Evolutionary conservation across 2,329 filamentous ascomycete genomes (phyloP).

Genomic region (Geosmithia putterillii): DNA sequence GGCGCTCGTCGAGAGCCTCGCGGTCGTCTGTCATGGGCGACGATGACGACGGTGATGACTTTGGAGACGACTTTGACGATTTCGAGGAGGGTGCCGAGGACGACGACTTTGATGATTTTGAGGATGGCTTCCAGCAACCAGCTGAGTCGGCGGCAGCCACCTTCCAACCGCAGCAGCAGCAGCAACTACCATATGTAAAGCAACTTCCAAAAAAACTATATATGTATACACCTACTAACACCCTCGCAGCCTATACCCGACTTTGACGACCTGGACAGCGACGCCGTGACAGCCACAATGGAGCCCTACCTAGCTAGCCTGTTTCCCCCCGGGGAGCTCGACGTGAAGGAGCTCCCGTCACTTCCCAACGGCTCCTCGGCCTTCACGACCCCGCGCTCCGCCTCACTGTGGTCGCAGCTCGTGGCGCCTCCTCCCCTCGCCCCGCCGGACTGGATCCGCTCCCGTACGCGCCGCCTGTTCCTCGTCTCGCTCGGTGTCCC

Average conservation of each 20-base stretch:
- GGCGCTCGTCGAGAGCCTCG: conserved; percentile 1
- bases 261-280: conserved; percentile 47
- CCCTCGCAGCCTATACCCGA: conserved; percentile 58
- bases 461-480: conserved; percentile 86
- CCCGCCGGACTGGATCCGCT: conserved; percentile 95
- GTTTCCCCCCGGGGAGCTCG: conserved; percentile 47
- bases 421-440: conserved; percentile 89
- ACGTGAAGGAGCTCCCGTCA: conserved; percentile 35
- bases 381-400: conserved; percentile 75
- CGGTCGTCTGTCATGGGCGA: conserved; percentile 5
- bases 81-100: no score
- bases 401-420: conserved; percentile 91
- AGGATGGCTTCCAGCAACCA: conserved; percentile 56
- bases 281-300: conserved; percentile 48
- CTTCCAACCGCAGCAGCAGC: conserved; percentile 16
- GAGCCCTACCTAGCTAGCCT: conserved; percentile 55
- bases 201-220: no score
- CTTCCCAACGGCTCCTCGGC: conserved; percentile 46
- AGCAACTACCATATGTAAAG: conserved; percentile 31
- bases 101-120: conserved; percentile 59
- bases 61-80: conserved; percentile 35
- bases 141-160: no score
- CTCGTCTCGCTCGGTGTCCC: conserved; percentile 92
- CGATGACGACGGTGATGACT: conserved; percentile 19
- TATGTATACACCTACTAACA: no score